A percentile compares a stretch with the other conserved stretches of the same genome.
phyloP scores from a whole-genome alignment of 2,329 filamentous ascomycete genomes.

The Metarhizium guizhouense region DNA sequence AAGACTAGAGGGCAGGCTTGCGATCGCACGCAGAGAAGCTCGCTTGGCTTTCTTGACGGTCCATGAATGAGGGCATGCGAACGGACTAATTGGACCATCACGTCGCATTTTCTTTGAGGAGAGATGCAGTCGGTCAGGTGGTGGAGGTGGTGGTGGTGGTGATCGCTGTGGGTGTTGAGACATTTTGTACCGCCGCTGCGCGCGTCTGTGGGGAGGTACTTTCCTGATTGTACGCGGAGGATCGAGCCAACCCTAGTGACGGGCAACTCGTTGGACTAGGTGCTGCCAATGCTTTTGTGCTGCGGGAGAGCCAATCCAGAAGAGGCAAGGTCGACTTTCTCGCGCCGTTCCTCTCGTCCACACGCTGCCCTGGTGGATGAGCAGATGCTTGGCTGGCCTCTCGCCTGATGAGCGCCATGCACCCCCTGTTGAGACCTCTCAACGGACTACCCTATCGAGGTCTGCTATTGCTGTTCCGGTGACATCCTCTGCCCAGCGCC shows the following conservation, averaged over 20 bases:
- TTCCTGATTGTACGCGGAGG: background rate
- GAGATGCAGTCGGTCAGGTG: conserved; percentile 8
- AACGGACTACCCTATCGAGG: conserved; percentile 8
- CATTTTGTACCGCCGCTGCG: background rate
- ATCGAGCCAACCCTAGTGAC: no score
- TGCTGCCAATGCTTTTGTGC: background rate
- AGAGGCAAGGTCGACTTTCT: conserved; percentile 1
- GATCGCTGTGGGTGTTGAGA: background rate
- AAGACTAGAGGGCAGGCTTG: background rate
- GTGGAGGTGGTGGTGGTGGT: conserved; percentile 1
- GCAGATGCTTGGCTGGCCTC: background rate
- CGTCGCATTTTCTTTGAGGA: conserved; percentile 6
- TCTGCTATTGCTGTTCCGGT: conserved; percentile 10
- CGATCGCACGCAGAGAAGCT: background rate
- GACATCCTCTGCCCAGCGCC: conserved; percentile 6
- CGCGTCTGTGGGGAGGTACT: background rate
- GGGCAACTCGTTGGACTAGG: no score
- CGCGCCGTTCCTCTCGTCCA: background rate
- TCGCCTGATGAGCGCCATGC: conserved; percentile 6
- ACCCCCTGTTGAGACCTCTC: background rate
- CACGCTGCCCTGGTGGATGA: background rate
- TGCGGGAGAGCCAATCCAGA: conserved; percentile 9
- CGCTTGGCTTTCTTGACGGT: background rate
- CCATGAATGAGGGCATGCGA: background rate
- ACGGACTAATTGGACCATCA: conserved; percentile 7